Conservation (phyloP, 139 green algal genomes). For the Chlamydomonas eustigma region DNA sequence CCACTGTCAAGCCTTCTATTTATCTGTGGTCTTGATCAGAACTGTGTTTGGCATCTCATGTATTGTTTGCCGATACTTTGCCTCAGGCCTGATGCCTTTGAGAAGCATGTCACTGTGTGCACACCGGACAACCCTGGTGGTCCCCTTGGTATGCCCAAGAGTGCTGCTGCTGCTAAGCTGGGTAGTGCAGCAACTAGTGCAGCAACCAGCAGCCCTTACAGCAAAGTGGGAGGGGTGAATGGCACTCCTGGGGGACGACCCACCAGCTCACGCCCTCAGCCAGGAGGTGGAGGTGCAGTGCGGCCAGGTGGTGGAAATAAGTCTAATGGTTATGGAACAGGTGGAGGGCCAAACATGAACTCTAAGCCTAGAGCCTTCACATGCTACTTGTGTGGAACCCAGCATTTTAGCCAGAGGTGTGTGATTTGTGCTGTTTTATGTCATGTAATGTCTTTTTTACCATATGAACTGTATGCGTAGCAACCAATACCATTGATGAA, state of each 20-base stretch:
- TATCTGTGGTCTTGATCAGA: no score
- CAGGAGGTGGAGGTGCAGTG: neutral
- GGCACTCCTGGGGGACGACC: neutral
- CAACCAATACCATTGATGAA: no score
- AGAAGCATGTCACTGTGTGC: slow-evolving; percentile 42
- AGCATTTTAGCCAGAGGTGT: neutral
- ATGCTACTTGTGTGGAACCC: slow-evolving; percentile 19
- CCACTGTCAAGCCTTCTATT: no score
- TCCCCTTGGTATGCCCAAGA: slow-evolving; percentile 29
- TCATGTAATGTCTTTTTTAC: no score
- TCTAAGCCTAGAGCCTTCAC: slow-evolving; percentile 25
- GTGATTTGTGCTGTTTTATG: neutral
- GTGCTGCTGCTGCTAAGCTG: neutral
- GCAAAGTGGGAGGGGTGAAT: neutral
- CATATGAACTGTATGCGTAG: no score
- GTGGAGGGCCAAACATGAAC: slow-evolving; percentile 6
- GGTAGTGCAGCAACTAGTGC: neutral
- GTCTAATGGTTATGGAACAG: neutral
- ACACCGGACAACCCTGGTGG: slow-evolving; percentile 42
- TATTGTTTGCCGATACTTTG: no score
- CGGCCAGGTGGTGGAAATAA: neutral
- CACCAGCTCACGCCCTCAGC: no score
- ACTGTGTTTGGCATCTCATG: no score
- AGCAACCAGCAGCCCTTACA: neutral
- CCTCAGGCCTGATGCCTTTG: slow-evolving; percentile 27